Evolutionary conservation across 179 eudicot species (phyloP), one percentile per base, ranked within the genome.

Genomic region (Dionaea muscipula): DNA sequence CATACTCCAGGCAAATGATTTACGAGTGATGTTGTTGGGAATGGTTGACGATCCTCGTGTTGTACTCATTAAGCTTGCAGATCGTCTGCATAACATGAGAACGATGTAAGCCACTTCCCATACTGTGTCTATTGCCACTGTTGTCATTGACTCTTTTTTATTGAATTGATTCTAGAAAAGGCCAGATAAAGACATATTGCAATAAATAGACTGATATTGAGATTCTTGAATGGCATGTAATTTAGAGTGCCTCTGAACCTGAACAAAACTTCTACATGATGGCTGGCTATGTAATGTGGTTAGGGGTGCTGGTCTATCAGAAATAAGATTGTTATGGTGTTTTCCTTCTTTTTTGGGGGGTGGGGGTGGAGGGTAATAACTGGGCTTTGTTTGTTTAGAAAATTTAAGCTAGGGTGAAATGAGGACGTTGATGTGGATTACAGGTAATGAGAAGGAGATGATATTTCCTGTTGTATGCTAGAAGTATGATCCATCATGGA

Each of bases 1-100:
- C 35, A 35, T 75, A 53, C 51, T 53, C 18, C 51, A 89, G 97
- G 95, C 94, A 59, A 80, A 86, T 73, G 78, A 83, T 68, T 60
- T 89, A 67, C 81, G 94, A 51, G 94, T 76, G 70, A 90, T 90
- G 97, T 84, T 90, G 60, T 74, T 90, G 72, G 97, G 95, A 65
- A 90, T 90, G 97, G 85, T 90, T 71, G 86, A 90, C 68, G 97
- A 90, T 81, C 97, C 97, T 49, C 94, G 97, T 44, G 95, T 90
- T 61, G 94, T 90, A 40, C 94, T 89, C 64, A 89, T 89, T 64
- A 86, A 89, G 80, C 95, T 89, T 74, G 97, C 97, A 47, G 97
- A 89, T 73, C 95, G 97, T 53, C 97, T 90, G 59, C 97, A 90
- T 63, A 90, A 90, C 84, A 83, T 89, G 97, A 86, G 95, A 76